These are phyloP conservation scores for Skeletonema marinoi DNA, from an alignment of 108 stramenopile genomes.

Conservation along the genomic window DNA sequence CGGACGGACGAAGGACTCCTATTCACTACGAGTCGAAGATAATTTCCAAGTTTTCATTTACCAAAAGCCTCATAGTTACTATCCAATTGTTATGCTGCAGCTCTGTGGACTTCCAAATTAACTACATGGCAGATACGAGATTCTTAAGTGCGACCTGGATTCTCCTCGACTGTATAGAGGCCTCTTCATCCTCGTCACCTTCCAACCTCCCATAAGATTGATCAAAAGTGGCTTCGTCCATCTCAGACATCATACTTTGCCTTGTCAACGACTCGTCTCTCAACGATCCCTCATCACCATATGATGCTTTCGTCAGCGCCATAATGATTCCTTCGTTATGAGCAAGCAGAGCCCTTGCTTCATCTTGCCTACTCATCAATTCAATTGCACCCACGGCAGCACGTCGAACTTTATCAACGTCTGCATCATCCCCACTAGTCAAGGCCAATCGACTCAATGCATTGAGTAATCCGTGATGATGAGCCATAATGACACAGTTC, in stretches of 20 bases:
- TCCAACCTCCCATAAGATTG: conserved; percentile 9
- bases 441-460: conserved; percentile 49
- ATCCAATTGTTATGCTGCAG: background rate
- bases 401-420: conserved; percentile 44
- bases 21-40: too few relatives aligned
- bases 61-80: too few relatives aligned
- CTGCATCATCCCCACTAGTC: conserved; percentile 34
- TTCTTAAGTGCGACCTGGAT: conserved; percentile 55
- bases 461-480: conserved; percentile 60
- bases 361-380: conserved; percentile 49
- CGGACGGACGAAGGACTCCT: too few relatives aligned
- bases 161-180: conserved; percentile 39
- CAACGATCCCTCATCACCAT: conserved; percentile 25
- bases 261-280: conserved; percentile 12
- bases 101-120: background rate
- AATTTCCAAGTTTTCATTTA: too few relatives aligned
- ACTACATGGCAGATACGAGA: conserved; percentile 53
- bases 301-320: conserved; percentile 58
- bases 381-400: conserved; percentile 51
- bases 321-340: conserved; percentile 61
- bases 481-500: conserved; percentile 51
- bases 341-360: conserved; percentile 42
- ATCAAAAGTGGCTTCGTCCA: conserved; percentile 6
- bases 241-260: conserved; percentile 21
- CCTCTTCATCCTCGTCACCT: conserved; percentile 13